phyloP scores from a whole-genome alignment of 768 basidiomycete species.

The Lactarius pseudohatsudake region DNA sequence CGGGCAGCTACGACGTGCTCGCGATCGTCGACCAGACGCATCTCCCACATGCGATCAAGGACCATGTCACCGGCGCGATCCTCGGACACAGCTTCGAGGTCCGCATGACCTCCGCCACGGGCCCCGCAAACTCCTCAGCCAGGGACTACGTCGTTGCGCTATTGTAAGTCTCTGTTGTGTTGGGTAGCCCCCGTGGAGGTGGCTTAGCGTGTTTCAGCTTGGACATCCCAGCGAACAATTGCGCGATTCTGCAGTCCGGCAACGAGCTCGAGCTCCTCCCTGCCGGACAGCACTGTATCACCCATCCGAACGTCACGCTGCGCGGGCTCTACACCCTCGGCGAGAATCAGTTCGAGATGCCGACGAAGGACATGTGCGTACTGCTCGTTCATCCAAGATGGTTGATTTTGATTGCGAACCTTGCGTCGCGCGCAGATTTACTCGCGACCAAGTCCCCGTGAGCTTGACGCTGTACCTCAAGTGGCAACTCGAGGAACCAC shows the following conservation, averaged over 20 bases:
- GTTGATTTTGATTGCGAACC: background rate
- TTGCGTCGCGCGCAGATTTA: slow-evolving; percentile 50
- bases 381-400: background rate
- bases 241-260: too few species aligned
- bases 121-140: slow-evolving; percentile 46
- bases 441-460: slow-evolving; percentile 84
- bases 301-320: slow-evolving; percentile 78
- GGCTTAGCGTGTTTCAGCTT: too few species aligned
- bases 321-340: slow-evolving; percentile 79
- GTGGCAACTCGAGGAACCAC: slow-evolving; percentile 58
- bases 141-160: slow-evolving; percentile 66
- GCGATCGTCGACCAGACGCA: slow-evolving; percentile 85
- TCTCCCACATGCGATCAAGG: too few species aligned
- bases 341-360: slow-evolving; percentile 84
- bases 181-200: too few species aligned
- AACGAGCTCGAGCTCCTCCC: too few species aligned
- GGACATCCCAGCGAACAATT: too few species aligned
- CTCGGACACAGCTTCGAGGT: slow-evolving; percentile 82
- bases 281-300: slow-evolving; percentile 83
- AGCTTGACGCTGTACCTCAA: slow-evolving; percentile 82
- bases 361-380: slow-evolving; percentile 80
- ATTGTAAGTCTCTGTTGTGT: slow-evolving; percentile 59
- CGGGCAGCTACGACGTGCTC: slow-evolving; percentile 73
- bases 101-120: slow-evolving; percentile 58
- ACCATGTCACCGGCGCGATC: too few species aligned